Percentiles rank a stretch among this genome's conserved stretches.
Evolutionary conservation across 1,284 basidiomycete species (phyloP).

Genomic region (Heliocybe sulcata): DNA sequence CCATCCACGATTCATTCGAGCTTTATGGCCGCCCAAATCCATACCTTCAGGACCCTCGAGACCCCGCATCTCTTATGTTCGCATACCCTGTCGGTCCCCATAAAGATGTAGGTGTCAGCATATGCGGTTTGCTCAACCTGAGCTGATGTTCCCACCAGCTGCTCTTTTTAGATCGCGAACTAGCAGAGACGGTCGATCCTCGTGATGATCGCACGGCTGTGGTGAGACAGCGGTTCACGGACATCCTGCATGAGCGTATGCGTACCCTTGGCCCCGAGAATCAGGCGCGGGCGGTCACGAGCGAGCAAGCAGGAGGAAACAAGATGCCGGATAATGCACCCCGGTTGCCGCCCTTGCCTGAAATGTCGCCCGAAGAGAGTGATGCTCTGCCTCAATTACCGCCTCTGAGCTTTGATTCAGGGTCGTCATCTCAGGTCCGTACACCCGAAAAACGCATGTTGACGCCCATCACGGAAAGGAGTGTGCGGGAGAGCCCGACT

Average conservation of each 20-base stretch:
- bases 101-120: constrained; percentile 51
- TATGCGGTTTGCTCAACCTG: constrained; percentile 4
- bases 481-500: constrained; percentile 12
- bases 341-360: neutral
- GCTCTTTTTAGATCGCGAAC: constrained; percentile 86
- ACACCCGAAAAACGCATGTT: constrained; percentile 16
- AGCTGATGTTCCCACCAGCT: constrained; percentile 32
- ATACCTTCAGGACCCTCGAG: constrained; percentile 85
- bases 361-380: neutral
- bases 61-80: constrained; percentile 74
- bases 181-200: constrained; percentile 74
- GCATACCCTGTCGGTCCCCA: constrained; percentile 72
- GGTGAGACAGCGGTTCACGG: constrained; percentile 55
- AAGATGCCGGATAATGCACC: neutral
- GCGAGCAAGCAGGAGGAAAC: constrained; percentile 1
- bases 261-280: constrained; percentile 23
- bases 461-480: constrained; percentile 26
- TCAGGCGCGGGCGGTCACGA: constrained; percentile 8
- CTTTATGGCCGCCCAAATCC: constrained; percentile 80
- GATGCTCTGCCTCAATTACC: constrained; percentile 22
- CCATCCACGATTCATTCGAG: constrained; percentile 80
- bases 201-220: constrained; percentile 71
- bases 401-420: constrained; percentile 21
- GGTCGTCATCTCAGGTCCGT: constrained; percentile 5
- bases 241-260: constrained; percentile 65